phyloP scores from a whole-genome alignment of 495 filamentous ascomycete genomes.

The Lepraria neglecta region DNA sequence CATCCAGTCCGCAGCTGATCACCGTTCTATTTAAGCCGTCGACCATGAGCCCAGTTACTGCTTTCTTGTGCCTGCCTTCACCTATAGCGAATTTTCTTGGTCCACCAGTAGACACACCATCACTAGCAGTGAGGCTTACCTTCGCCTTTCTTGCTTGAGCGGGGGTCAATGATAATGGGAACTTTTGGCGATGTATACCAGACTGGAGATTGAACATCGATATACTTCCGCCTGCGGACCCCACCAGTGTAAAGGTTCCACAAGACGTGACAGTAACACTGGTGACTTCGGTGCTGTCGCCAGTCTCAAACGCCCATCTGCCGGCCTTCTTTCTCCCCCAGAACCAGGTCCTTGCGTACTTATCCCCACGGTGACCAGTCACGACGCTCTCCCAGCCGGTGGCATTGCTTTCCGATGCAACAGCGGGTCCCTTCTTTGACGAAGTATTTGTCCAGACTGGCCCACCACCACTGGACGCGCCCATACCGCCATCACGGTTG shows the following conservation, averaged over 20 bases:
- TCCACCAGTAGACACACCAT: constrained; percentile 33
- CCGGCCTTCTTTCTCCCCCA: constrained; percentile 91
- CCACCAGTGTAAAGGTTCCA: constrained; percentile 90
- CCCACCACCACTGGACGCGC: constrained; percentile 60
- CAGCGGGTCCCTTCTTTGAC: constrained; percentile 49
- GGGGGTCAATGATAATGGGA: constrained; percentile 63
- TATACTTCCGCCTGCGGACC: constrained; percentile 72
- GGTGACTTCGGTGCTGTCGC: constrained; percentile 74
- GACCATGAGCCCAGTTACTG: constrained; percentile 78
- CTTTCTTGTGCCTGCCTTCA: constrained; percentile 63
- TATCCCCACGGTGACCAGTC: constrained; percentile 84
- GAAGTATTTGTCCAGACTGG: constrained; percentile 68
- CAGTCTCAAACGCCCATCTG: constrained; percentile 84
- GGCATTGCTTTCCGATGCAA: constrained; percentile 51
- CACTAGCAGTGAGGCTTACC: constrained; percentile 40
- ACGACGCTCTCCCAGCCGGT: constrained; percentile 97
- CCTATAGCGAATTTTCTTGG: constrained; percentile 38
- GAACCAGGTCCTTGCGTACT: constrained; percentile 89
- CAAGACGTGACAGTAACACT: constrained; percentile 83
- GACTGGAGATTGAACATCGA: constrained; percentile 97
- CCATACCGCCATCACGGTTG: constrained; percentile 89
- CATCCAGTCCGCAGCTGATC: constrained; percentile 81
- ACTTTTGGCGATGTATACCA: constrained; percentile 74
- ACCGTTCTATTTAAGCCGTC: constrained; percentile 78
- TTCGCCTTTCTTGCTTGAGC: constrained; percentile 58